Evolutionary conservation across 2,329 filamentous ascomycete species (phyloP), one percentile per base, ranked within the genome.

Genomic region (Phyllachora maydis): DNA sequence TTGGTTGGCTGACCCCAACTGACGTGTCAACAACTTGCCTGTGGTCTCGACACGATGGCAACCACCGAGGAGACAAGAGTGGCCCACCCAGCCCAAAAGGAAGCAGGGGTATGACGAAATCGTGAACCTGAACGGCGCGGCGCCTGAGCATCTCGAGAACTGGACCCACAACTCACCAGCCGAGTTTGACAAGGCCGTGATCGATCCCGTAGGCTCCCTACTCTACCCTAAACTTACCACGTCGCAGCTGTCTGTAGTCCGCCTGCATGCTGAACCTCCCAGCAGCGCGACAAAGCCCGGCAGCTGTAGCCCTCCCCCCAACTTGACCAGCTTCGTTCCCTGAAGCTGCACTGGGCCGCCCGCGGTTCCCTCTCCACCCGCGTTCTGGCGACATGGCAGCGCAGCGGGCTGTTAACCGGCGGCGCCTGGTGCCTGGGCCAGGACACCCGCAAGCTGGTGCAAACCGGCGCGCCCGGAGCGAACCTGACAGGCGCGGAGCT

Each of bases 401-500:
- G 6, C 23, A 36, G 30, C 28, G 35, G 25, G 17, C 40, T 35
- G 4, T 50, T 54, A 23, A 41, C 56, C 10, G 51, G 56, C 29
- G 30, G 52, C 3, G 50, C 51, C 10, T 46, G 42, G 28, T 54
- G 52, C 31, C 39, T 54, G 11, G 49, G 49, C 11, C 50, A 54
- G 29, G 50, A 53, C 29, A 12, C 52, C 12, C 49, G 50, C 16
- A 50, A 50, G 32, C 40, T 57, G 2, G 39, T 43, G 14, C 33
- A 32, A 17, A 46, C 51, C 26, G 49, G 47, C n/a, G 44, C 34
- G 2, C 36, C 35, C 1, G 27, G 37, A 0, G 25, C 30, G 4
- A 32, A 39, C 6, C 29, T 51, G 5, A 44, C 40, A 28, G 46
- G 40, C 5, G 39, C 42, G n/a, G 47, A 50, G 26, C 36, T 52